Base-by-base conservation (phyloP, 2,329 filamentous ascomycete species). In the Penicillium paneum region DNA sequence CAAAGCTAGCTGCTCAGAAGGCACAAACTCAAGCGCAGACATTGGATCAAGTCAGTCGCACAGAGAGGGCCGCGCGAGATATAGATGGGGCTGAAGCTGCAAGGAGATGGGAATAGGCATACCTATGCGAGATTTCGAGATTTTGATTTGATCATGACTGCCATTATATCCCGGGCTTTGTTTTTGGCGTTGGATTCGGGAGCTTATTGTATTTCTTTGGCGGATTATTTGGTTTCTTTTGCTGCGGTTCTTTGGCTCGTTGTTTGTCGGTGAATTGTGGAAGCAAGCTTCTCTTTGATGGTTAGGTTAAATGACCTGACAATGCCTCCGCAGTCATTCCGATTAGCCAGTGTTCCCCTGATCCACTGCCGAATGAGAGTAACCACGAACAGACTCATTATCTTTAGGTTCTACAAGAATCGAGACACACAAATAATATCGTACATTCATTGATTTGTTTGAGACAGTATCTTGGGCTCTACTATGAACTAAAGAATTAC, bases 1-100 rank as follows among this genome's bases (percentile, higher is more conserved):
- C 79, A 31, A 86, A 91, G 68, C 78, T 96, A 13, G 82, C 86
- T 51, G 86, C 85, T 34, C 89, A 96, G 74, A 89, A 88, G 76
- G 85, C 83, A 64, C 84, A 90, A 76, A 91, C 88, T 8, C 81
- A 85, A 49, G 79, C 76, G 29, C 84, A 87, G 56, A 86, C 85
- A 1, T 76, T 96, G 45, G 84, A 85, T 59, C 81, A 88, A 60
- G 82, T 79, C 4, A 91, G 89, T 68, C 76, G 80, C 48, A 80
- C 86, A 52, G 89, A 91, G 67, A 75, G 84, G 52, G 78, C 82
- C 43, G 79, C 79, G 13, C 80, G 90, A 50, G 85, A 91, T 59
- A 84, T 86, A 8, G 90, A 95, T 69, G 79, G 80, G 40, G 82
- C 77, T 15, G 78, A 79, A 1, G 75, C 83, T 62, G 76, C 81